These are phyloP conservation scores for Phoenix dactylifera DNA, from an alignment of 176 grass and related monocot genomes.

Conservation along the genomic window DNA sequence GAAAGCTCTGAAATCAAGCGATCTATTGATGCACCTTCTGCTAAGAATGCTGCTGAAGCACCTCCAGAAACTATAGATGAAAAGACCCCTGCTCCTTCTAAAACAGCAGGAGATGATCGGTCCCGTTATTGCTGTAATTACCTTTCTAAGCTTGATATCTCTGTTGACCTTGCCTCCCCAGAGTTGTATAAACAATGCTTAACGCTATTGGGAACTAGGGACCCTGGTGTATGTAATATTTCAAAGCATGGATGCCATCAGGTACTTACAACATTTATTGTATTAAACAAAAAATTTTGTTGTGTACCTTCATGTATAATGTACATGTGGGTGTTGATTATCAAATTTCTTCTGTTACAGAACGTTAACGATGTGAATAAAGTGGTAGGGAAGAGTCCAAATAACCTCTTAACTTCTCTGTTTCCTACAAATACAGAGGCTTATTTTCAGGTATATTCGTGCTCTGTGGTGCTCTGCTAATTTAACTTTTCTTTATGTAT, in stretches of 20 bases:
- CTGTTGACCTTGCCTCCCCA: conserved; percentile 18
- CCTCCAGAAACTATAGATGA: conserved; percentile 13
- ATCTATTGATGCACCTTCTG: conserved; percentile 4
- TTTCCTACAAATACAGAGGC: conserved; percentile 14
- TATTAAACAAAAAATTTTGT: background rate
- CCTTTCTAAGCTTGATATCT: conserved; percentile 26
- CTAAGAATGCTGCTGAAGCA: conserved; percentile 4
- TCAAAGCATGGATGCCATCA: conserved; percentile 10
- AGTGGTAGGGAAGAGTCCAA: conserved; percentile 10
- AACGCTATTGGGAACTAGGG: conserved; percentile 8
- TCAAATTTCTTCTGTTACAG: conserved; percentile 11
- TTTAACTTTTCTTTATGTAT: background rate
- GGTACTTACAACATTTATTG: conserved; percentile 20
- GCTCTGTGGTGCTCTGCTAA: background rate
- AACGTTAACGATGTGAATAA: conserved; percentile 9
- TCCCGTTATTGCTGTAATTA: conserved; percentile 26
- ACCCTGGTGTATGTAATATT: conserved; percentile 5
- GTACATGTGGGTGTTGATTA: background rate
- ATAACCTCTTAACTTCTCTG: conserved; percentile 20
- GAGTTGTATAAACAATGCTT: conserved; percentile 23
- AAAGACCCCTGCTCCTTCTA: conserved; percentile 13
- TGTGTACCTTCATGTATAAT: background rate
- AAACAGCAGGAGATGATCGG: conserved; percentile 2
- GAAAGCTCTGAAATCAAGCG: conserved; percentile 13
- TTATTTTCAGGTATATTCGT: conserved; percentile 20